A percentile compares a stretch with the other conserved stretches of the same genome.
Conservation (phyloP, 179 eudicot genomes). For the Beta corolliflora region DNA sequence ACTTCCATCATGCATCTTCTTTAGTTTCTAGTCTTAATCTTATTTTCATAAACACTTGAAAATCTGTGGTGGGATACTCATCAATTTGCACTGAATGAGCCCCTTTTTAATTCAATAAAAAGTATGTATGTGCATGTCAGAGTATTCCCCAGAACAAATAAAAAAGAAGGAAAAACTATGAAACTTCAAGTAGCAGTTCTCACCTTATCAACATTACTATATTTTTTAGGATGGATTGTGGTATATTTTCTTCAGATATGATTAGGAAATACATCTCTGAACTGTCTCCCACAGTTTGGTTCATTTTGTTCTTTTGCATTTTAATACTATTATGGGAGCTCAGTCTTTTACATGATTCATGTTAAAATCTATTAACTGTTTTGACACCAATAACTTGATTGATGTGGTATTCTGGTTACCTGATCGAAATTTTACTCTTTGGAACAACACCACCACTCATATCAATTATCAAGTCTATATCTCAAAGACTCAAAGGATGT, state of each 20-base stretch:
- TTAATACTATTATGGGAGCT: neutral
- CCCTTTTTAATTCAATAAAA: neutral
- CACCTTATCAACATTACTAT: neutral
- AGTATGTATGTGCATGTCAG: slow-evolving; percentile 24
- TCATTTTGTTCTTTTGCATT: neutral
- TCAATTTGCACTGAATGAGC: slow-evolving; percentile 22
- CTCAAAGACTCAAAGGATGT: no score
- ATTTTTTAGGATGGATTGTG: neutral
- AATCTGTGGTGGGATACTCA: slow-evolving; percentile 29
- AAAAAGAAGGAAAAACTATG: no score
- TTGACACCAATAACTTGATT: neutral
- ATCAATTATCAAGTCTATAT: no score
- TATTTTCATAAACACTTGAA: slow-evolving; percentile 23
- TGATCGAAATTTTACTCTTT: no score
- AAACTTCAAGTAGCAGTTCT: neutral
- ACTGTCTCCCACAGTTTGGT: neutral
- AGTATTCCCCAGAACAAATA: slow-evolving; percentile 4
- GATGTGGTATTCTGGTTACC: neutral
- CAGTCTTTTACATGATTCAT: neutral
- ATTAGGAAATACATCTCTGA: neutral
- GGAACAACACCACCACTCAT: no score
- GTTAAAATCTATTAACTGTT: neutral
- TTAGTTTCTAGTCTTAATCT: slow-evolving; percentile 10
- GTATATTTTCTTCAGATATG: slow-evolving; percentile 5
- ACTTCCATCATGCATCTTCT: slow-evolving; percentile 34